Base-by-base conservation (phyloP, 2,329 filamentous ascomycete species). In the Tolypocladium endophyticum region DNA sequence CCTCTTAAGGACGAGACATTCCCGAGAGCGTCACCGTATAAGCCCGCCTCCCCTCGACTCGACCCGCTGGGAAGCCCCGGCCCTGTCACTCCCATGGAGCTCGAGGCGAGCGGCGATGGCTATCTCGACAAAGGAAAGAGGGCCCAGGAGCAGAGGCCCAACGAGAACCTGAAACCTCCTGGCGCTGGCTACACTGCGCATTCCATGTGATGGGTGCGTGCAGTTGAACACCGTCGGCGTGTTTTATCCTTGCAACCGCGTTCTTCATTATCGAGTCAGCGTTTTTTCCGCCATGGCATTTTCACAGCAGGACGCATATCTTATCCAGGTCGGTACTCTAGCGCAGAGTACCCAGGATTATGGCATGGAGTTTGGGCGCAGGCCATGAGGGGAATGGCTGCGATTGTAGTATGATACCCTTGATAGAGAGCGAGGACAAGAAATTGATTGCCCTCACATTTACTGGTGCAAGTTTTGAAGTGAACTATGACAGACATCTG, bases 1-100 rank as follows among this genome's bases (percentile, higher is more conserved):
- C 69, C 73, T 1, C 62, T 77, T 35, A 69, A 70, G 59, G 74
- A 75, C 39, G 66, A 76, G 3, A 73, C 74, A 25, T 73, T 78
- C 50, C 68, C 67, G 55, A 69, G 68, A n/a, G 61, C 74, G 9
- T 71, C 72, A 18, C 65, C 73, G 3, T 74, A 75, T 55, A 82
- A 79, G 59, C 83, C 83, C 1, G 59, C 67, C 18, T 80, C 79
- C 2, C 81, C 81, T 1, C 71, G 77, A 35, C 71, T 86, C 7
- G 69, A 71, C 50, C 83, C 83, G 0, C 66, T 84, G 14, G 81
- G 82, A 4, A 85, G 82, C 60, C 82, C 83, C 0, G 83, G 83
- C 0, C 82, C 83, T 0, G 82, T 86, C 18, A 86, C 84, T 1
- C 83, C 84, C 1, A 84, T 86, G 76, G 81, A 83, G 23, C 69